A percentile compares a stretch with the other conserved stretches of the same genome.
These are phyloP conservation scores for Odonthalia washingtoniensis DNA, from an alignment of 31 red algal species.

Conservation along the genomic window DNA sequence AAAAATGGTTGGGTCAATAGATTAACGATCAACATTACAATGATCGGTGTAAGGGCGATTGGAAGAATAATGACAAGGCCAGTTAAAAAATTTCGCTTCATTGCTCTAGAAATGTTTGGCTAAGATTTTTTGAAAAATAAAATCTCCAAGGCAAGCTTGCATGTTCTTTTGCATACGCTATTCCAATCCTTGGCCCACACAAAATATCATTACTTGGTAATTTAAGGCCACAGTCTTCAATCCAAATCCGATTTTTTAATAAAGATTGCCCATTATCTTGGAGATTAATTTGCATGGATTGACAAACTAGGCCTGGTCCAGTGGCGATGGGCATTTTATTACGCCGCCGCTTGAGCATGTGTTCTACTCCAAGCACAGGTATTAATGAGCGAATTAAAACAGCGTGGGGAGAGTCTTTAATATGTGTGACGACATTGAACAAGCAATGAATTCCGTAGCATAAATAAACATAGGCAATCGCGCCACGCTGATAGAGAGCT, in stretches of 20 bases:
- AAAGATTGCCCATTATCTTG: conserved; percentile 7
- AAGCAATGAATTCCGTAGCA: conserved; percentile 12
- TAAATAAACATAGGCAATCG: conserved; percentile 20
- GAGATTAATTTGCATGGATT: conserved; percentile 4
- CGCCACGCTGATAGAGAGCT: conserved; percentile 3
- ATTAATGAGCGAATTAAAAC: conserved; percentile 37
- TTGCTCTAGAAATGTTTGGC: too few relatives aligned
- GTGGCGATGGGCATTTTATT: not conserved
- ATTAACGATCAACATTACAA: too few relatives aligned
- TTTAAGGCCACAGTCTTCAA: conserved; percentile 8
- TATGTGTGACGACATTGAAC: conserved; percentile 32
- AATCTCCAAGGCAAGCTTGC: conserved; percentile 21
- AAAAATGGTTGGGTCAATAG: too few relatives aligned
- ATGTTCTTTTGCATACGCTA: conserved; percentile 28
- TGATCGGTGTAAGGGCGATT: too few relatives aligned
- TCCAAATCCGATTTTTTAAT: conserved; percentile 21
- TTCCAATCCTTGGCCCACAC: conserved; percentile 4
- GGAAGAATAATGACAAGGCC: too few relatives aligned
- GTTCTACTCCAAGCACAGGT: conserved; percentile 20
- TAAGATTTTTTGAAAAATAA: not conserved
- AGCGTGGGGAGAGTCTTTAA: conserved; percentile 12
- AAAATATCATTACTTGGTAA: conserved; percentile 7
- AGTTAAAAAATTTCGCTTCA: too few relatives aligned
- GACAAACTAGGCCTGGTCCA: conserved; percentile 17
- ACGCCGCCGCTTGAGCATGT: conserved; percentile 1